A percentile compares a stretch with the other conserved stretches of the same genome.
These are phyloP conservation scores for Podospora didyma DNA, from an alignment of 495 filamentous ascomycete species.

Conservation along the genomic window DNA sequence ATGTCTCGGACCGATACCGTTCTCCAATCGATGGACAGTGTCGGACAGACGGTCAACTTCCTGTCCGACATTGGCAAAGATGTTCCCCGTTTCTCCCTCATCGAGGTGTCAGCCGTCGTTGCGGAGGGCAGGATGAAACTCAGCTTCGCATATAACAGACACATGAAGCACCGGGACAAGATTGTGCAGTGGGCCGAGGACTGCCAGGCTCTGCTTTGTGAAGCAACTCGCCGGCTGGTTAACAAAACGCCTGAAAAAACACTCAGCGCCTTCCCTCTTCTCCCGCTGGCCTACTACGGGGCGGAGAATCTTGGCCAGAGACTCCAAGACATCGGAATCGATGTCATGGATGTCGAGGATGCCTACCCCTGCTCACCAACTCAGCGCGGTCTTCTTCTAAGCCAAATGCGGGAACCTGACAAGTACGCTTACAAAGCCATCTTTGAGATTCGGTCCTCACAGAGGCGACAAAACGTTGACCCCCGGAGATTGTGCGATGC, in stretches of 20 bases:
- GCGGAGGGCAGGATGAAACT: conserved; percentile 44
- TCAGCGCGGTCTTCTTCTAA: conserved; percentile 39
- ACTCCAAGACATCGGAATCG: conserved; percentile 37
- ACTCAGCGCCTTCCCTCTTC: conserved; percentile 51
- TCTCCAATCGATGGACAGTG: conserved; percentile 41
- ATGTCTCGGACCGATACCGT: conserved; percentile 47
- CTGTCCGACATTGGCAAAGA: conserved; percentile 32
- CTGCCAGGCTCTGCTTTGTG: conserved; percentile 41
- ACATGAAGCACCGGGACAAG: conserved; percentile 48
- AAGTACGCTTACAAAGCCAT: conserved; percentile 53
- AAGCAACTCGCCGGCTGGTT: conserved; percentile 36
- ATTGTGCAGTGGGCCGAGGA: conserved; percentile 47
- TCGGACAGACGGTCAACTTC: conserved; percentile 13
- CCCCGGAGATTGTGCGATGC: conserved; percentile 27
- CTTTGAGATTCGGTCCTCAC: conserved; percentile 38
- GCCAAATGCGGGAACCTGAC: conserved; percentile 44
- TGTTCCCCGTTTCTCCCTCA: conserved; percentile 54
- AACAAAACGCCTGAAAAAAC: conserved; percentile 39
- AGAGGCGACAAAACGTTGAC: conserved; percentile 1
- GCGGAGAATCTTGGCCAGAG: conserved; percentile 39
- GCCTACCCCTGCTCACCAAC: conserved; percentile 43
- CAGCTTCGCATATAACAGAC: conserved; percentile 54
- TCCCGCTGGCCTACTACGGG: conserved; percentile 49
- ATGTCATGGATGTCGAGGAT: conserved; percentile 28
- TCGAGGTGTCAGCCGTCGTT: conserved; percentile 32